Percentiles rank a stretch among this genome's conserved stretches.
Evolutionary conservation across 2,329 filamentous ascomycete species (phyloP).

Genomic region (Penicillium glabrum): DNA sequence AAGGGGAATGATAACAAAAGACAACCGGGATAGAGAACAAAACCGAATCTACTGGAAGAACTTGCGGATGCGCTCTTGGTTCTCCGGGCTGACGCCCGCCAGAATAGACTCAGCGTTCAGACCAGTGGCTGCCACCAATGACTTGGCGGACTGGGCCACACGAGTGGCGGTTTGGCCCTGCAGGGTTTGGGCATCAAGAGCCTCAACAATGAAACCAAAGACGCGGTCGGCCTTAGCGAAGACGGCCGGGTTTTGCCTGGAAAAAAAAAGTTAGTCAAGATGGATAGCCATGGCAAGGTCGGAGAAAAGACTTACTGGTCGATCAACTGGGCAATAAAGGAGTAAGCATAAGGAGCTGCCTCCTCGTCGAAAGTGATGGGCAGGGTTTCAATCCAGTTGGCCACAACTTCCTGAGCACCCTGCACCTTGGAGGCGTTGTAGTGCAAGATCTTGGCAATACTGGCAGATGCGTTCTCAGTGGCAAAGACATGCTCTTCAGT

Average conservation of each 20-base stretch:
- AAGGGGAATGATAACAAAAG: constrained; percentile 23
- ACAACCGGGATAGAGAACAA: constrained; percentile 13
- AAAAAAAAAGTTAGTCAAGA: constrained; percentile 12
- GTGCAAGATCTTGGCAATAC: constrained; percentile 94
- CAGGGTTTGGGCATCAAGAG: constrained; percentile 85
- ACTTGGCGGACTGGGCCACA: constrained; percentile 75
- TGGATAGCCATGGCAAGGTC: neutral
- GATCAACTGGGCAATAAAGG: constrained; percentile 86
- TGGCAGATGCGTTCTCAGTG: constrained; percentile 94
- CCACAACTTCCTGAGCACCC: constrained; percentile 72
- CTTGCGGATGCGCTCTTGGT: constrained; percentile 74
- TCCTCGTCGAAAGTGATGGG: constrained; percentile 95
- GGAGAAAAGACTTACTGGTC: constrained; percentile 69
- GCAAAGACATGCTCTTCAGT: constrained; percentile 94
- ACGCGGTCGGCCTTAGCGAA: constrained; percentile 74
- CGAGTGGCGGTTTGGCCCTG: constrained; percentile 78
- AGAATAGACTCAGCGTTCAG: constrained; percentile 76
- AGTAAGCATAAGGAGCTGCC: constrained; percentile 92
- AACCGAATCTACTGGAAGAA: constrained; percentile 65
- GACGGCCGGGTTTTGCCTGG: constrained; percentile 81
- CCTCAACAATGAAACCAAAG: constrained; percentile 82
- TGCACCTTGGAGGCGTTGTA: constrained; percentile 77
- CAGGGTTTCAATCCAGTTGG: constrained; percentile 87
- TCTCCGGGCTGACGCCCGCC: constrained; percentile 72
- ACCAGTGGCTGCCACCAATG: constrained; percentile 70